Evolutionary conservation across 2,329 filamentous ascomycete species (phyloP), one percentile per base, ranked within the genome.

Genomic region (Seiridium unicorne): DNA sequence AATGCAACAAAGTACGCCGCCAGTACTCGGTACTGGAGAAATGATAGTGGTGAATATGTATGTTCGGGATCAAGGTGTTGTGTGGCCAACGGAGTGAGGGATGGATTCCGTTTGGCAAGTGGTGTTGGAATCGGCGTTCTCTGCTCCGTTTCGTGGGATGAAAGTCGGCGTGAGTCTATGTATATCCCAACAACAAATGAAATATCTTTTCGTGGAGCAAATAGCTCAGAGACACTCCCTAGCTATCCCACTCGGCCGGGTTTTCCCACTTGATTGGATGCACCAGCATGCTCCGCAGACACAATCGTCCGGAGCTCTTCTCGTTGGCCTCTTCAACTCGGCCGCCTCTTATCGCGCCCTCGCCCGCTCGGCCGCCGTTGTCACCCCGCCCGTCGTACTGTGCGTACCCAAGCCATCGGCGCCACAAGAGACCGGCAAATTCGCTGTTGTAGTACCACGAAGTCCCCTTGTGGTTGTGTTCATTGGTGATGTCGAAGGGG

Each of bases 391-490:
- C 80, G 61, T 84, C 81, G 67, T 77, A 73, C 69, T 85, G 82
- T 13, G 81, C 75, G 64, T 83, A 86, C 0, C 84, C 84, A 51
- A 95, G 76, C 92, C 92, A 96, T 49, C 91, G 81, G 55, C 89
- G 82, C 85, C 92, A 96, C 65, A 96, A 71, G n/a, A 89, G 84
- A 4, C 88, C 84, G 1, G 90, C 87, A 69, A 95, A 96, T 55
- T 88, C 84, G 31, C 88, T 88, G 67, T 92, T 90, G 74, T 92
- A 96, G 74, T 94, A 96, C 90, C 91, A 96, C 49, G 84, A 92
- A 48, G 88, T 89, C 11, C 92, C 91, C 67, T 86, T 85, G 77
- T 94, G 92, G 73, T 93, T 93, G 73, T 92, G 90, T 75, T 96
- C 92, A 57, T 92, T 87, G 64, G 84, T 82, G 26, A 82, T 68